A percentile compares a stretch with the other conserved stretches of the same genome.
These are phyloP conservation scores for Phytophthora uliginosa DNA, from an alignment of 352 stramenopile genomes.

Conservation along the genomic window DNA sequence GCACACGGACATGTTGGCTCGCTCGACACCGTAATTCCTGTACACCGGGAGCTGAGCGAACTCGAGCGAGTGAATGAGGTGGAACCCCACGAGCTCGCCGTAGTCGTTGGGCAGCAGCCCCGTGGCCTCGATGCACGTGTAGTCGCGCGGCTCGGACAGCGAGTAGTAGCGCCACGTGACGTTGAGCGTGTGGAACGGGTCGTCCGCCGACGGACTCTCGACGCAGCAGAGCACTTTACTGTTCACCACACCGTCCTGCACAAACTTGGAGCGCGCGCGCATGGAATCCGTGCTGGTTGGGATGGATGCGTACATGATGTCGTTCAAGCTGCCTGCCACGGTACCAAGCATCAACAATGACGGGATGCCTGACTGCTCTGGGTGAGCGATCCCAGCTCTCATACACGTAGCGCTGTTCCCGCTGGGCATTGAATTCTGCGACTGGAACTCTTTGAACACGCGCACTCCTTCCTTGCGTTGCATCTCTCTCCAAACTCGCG, in stretches of 20 bases:
- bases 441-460: constrained; percentile 49
- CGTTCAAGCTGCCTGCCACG: constrained; percentile 52
- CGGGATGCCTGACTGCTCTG: constrained; percentile 29
- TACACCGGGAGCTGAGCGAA: constrained; percentile 56
- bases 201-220: constrained; percentile 41
- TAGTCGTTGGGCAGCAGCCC: constrained; percentile 47
- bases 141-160: constrained; percentile 56
- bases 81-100: constrained; percentile 60
- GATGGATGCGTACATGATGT: constrained; percentile 66
- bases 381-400: constrained; percentile 19
- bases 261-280: constrained; percentile 53
- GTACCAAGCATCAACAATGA: constrained; percentile 46
- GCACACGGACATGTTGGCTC: constrained; percentile 62
- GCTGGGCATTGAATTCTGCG: constrained; percentile 30
- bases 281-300: constrained; percentile 47
- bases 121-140: constrained; percentile 65
- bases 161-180: constrained; percentile 63
- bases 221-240: constrained; percentile 43
- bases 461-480: constrained; percentile 49
- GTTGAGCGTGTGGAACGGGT: constrained; percentile 61
- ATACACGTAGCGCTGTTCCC: constrained; percentile 38
- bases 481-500: constrained; percentile 54
- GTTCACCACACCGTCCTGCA: constrained; percentile 55
- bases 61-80: constrained; percentile 66
- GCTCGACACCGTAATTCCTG: constrained; percentile 42